Percentiles rank a stretch among this genome's conserved stretches.
These are phyloP conservation scores for Diaporthe batatas DNA, from an alignment of 2,329 filamentous ascomycete genomes.

Conservation along the genomic window DNA sequence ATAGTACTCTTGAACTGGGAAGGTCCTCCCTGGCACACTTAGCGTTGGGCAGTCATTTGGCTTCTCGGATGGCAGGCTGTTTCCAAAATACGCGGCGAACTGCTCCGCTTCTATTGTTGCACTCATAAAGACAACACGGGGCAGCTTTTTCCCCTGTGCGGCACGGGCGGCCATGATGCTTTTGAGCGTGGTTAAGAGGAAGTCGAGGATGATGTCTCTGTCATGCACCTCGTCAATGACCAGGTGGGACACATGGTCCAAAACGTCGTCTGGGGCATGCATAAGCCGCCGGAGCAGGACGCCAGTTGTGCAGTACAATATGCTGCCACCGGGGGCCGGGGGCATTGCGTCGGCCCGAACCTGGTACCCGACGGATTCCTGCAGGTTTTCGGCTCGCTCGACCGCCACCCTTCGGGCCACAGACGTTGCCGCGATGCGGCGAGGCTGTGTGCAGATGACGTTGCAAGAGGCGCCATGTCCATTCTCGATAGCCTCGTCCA, in stretches of 20 bases:
- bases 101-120: slow-evolving; percentile 36
- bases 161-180: slow-evolving; percentile 29
- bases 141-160: slow-evolving; percentile 32
- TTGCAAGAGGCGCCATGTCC: slow-evolving; percentile 58
- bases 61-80: background rate
- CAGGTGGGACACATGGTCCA: slow-evolving; percentile 60
- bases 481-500: slow-evolving; percentile 59
- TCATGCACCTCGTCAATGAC: slow-evolving; percentile 62
- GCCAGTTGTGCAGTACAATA: slow-evolving; percentile 65
- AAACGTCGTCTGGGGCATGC: slow-evolving; percentile 52
- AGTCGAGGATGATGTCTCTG: slow-evolving; percentile 36
- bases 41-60: slow-evolving; percentile 30
- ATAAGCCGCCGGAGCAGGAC: slow-evolving; percentile 60
- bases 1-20: slow-evolving; percentile 36
- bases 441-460: slow-evolving; percentile 64
- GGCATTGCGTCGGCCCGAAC: slow-evolving; percentile 56
- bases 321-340: slow-evolving; percentile 50
- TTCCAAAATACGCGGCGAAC: slow-evolving; percentile 42
- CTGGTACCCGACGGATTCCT: slow-evolving; percentile 59
- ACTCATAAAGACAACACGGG: slow-evolving; percentile 37
- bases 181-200: slow-evolving; percentile 36
- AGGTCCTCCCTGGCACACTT: slow-evolving; percentile 38
- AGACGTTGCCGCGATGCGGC: slow-evolving; percentile 61
- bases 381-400: slow-evolving; percentile 58
- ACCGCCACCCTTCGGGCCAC: slow-evolving; percentile 60